phyloP scores from a whole-genome alignment of 306 rosid species.

The Dalbergia cochinchinensis region DNA sequence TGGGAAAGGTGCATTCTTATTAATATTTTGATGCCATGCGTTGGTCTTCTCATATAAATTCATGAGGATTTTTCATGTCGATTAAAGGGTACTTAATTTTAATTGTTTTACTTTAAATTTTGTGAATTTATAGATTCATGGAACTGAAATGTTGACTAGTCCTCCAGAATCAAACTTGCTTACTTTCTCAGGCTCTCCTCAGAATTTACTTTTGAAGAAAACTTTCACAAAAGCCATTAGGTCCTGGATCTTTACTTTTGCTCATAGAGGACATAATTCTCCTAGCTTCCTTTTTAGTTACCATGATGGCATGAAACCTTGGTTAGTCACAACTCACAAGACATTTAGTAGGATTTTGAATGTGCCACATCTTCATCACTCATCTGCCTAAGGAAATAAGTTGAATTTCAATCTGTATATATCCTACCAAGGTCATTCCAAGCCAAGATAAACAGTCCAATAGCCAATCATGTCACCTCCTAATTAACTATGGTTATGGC shows the following conservation, averaged over 20 bases:
- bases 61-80: background rate
- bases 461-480: background rate
- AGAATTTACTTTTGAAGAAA: background rate
- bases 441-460: too few species aligned
- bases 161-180: background rate
- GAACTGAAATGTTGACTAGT: background rate
- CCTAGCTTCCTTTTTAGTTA: too few species aligned
- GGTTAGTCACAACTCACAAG: too few species aligned
- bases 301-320: too few species aligned
- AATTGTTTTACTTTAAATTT: background rate
- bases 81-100: background rate
- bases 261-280: too few species aligned
- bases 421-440: too few species aligned
- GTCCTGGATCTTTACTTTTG: background rate
- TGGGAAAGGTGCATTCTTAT: constrained; percentile 65
- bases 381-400: background rate
- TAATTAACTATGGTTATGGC: constrained; percentile 12
- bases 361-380: background rate
- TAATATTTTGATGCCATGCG: background rate
- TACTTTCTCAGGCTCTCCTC: background rate
- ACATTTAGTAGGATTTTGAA: background rate
- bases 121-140: constrained; percentile 3
- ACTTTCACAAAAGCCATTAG: background rate
- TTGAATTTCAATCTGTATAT: background rate
- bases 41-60: constrained; percentile 24